These are phyloP conservation scores for Cercospora zeina DNA, from an alignment of 2,329 filamentous ascomycete genomes.

Conservation along the genomic window DNA sequence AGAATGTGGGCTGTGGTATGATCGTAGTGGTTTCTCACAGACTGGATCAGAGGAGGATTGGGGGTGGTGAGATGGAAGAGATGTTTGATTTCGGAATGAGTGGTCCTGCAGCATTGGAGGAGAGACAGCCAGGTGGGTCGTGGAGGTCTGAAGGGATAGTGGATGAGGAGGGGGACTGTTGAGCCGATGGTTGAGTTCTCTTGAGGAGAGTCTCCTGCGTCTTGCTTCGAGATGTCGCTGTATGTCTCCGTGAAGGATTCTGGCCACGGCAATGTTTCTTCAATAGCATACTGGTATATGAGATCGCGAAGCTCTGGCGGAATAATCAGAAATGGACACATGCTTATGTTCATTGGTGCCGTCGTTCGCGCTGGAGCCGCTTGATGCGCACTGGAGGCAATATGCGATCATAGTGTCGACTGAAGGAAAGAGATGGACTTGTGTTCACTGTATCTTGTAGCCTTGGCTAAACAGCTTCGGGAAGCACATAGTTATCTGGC, in stretches of 20 bases:
- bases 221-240: not conserved
- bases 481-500: not conserved
- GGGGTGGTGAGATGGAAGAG: not conserved
- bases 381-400: not conserved
- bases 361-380: not conserved
- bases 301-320: slow-evolving; percentile 19
- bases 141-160: slow-evolving; percentile 3
- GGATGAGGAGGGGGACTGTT: not conserved
- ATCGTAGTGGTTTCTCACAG: not conserved
- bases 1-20: not conserved
- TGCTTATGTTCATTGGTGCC: not conserved
- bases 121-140: slow-evolving; percentile 13
- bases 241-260: slow-evolving; percentile 1
- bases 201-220: not conserved
- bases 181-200: not conserved
- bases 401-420: not conserved
- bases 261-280: slow-evolving; percentile 1
- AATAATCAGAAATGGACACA: slow-evolving; percentile 7
- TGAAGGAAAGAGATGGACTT: not conserved
- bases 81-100: slow-evolving; percentile 5
- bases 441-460: not conserved
- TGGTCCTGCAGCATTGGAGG: slow-evolving; percentile 6
- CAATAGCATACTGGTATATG: slow-evolving; percentile 7
- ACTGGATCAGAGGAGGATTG: not conserved
- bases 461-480: not conserved